Conservation (phyloP, 306 rosid species). For the Glycyrrhiza uralensis region DNA sequence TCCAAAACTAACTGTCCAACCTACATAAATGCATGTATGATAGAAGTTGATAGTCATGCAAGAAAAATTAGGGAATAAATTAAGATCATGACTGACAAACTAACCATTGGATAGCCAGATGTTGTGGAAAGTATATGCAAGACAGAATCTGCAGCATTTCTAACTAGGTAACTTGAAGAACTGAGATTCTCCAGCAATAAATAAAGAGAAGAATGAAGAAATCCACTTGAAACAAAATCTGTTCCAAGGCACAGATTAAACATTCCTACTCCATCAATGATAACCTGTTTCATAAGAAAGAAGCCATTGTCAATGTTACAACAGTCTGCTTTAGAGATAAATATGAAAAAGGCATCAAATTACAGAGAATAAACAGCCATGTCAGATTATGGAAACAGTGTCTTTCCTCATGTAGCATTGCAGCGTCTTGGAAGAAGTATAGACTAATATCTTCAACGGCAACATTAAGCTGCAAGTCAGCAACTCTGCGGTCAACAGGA, state of each 20-base stretch:
- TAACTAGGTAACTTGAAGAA: constrained; percentile 63
- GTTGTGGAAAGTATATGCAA: constrained; percentile 59
- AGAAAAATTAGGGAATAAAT: background rate
- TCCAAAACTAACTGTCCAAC: constrained; percentile 77
- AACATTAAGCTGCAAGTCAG: constrained; percentile 39
- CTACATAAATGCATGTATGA: constrained; percentile 41
- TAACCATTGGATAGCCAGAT: constrained; percentile 64
- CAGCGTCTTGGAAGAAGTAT: constrained; percentile 68
- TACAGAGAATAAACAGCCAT: constrained; percentile 20
- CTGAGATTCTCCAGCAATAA: constrained; percentile 85
- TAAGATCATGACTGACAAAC: constrained; percentile 25
- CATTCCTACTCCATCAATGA: constrained; percentile 88
- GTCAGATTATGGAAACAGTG: constrained; percentile 30
- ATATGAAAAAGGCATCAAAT: constrained; percentile 21
- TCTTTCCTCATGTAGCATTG: constrained; percentile 83
- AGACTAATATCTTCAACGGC: constrained; percentile 55
- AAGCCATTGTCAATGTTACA: constrained; percentile 27
- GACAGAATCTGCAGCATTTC: constrained; percentile 75
- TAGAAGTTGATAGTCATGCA: constrained; percentile 12
- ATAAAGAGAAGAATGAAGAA: constrained; percentile 92
- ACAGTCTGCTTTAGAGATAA: constrained; percentile 14
- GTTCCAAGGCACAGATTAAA: constrained; percentile 72
- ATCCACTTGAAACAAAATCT: constrained; percentile 72
- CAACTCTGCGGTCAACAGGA: constrained; percentile 46
- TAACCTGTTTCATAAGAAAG: constrained; percentile 65